Conservation (phyloP, 176 grass and related monocot species). For the Triticum urartu region DNA sequence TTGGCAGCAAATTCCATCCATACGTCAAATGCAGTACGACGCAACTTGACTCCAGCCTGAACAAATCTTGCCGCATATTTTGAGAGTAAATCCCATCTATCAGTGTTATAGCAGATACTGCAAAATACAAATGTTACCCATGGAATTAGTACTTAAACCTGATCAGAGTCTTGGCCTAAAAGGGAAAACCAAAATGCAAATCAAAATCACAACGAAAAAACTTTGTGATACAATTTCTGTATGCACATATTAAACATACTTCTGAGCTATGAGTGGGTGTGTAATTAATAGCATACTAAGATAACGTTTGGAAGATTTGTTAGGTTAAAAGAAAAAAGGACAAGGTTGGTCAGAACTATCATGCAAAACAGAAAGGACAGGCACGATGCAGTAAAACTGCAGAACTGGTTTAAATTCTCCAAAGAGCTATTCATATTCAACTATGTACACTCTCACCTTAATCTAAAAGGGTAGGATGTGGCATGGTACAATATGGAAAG, state of each 20-base stretch:
- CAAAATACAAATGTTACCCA: conserved; percentile 26
- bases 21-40: conserved; percentile 72
- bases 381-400: background rate
- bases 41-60: conserved; percentile 80
- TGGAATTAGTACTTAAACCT: background rate
- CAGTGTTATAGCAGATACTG: conserved; percentile 86
- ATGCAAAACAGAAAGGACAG: background rate
- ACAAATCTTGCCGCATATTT: conserved; percentile 73
- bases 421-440: background rate
- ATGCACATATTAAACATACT: conserved; percentile 8
- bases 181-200: conserved; percentile 1
- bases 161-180: background rate
- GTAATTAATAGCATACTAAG: background rate
- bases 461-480: conserved; percentile 1
- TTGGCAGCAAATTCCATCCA: conserved; percentile 95
- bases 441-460: background rate
- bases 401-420: conserved; percentile 9
- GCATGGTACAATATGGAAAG: background rate
- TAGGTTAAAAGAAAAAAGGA: background rate
- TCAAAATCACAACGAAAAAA: background rate
- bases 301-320: background rate
- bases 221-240: background rate
- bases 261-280: background rate
- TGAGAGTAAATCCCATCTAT: conserved; percentile 79
- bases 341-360: background rate